phyloP scores from a whole-genome alignment of 352 stramenopile species.

The Pythium volutum region DNA sequence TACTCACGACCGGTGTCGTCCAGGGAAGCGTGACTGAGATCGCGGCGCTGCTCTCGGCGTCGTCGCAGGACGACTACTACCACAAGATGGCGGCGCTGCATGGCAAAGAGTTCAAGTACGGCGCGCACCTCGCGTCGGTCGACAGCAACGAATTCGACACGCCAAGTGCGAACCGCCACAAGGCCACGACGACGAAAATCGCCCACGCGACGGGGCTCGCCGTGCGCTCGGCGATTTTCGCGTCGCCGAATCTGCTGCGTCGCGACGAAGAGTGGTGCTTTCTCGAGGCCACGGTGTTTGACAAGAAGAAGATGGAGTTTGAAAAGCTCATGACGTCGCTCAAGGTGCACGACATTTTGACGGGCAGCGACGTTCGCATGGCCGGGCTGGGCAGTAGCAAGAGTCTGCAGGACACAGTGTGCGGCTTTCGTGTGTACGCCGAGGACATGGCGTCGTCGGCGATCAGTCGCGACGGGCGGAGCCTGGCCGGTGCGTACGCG shows the following conservation, averaged over 20 bases:
- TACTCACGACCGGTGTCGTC: conserved; percentile 15
- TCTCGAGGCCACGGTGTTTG: conserved; percentile 4
- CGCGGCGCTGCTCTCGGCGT: conserved; percentile 4
- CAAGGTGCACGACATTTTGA: background rate
- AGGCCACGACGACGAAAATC: background rate
- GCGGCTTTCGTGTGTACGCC: conserved; percentile 1
- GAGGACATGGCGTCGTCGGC: background rate
- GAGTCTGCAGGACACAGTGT: conserved; percentile 6
- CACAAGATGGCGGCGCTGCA: conserved; percentile 12
- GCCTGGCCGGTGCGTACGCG: background rate
- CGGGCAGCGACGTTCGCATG: background rate
- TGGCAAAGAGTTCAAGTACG: conserved; percentile 16
- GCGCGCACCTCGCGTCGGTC: background rate
- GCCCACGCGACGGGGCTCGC: background rate
- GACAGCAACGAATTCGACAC: background rate
- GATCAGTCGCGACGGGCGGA: background rate
- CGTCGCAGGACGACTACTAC: background rate
- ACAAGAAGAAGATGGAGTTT: background rate
- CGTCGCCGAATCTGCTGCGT: background rate
- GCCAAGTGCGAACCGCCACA: no score
- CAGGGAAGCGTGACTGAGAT: conserved; percentile 5
- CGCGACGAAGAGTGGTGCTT: conserved; percentile 23
- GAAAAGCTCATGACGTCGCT: conserved; percentile 16
- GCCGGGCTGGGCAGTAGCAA: background rate
- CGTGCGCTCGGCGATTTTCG: conserved; percentile 12